Percentiles rank a stretch among this genome's conserved stretches.
These are phyloP conservation scores for cucumber (Cucumis sativus) DNA, from an alignment of 306 rosid species.

Conservation along the genomic window DNA sequence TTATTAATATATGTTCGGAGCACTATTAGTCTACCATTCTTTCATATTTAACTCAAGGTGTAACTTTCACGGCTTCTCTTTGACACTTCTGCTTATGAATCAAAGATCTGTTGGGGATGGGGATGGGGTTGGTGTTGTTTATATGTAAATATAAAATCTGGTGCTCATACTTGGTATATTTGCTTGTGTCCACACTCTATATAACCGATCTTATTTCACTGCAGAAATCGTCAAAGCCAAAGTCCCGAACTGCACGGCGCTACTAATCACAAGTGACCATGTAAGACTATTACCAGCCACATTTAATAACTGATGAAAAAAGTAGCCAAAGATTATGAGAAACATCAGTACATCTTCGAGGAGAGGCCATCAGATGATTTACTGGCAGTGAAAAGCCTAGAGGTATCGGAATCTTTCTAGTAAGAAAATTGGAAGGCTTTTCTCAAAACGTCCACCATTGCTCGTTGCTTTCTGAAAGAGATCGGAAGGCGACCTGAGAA, in stretches of 20 bases:
- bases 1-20: neutral
- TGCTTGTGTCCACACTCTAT: neutral
- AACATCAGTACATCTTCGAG: neutral
- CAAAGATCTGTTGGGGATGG: neutral
- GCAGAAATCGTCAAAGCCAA: constrained; percentile 73
- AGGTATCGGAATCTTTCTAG: neutral
- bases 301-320: neutral
- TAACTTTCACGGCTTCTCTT: neutral
- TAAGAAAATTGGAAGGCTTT: neutral
- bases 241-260: constrained; percentile 61
- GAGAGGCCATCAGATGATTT: neutral
- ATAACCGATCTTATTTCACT: neutral
- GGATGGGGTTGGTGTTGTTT: neutral
- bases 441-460: neutral
- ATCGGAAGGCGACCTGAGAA: neutral
- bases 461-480: neutral
- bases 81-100: neutral
- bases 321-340: neutral
- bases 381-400: neutral
- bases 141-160: neutral
- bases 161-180: neutral
- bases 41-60: neutral
- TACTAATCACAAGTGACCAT: constrained; percentile 17
- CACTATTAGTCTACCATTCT: neutral
- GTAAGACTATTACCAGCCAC: neutral